Evolutionary conservation across 176 grass and related monocot species (phyloP).

Genomic region (Carex littledalei): DNA sequence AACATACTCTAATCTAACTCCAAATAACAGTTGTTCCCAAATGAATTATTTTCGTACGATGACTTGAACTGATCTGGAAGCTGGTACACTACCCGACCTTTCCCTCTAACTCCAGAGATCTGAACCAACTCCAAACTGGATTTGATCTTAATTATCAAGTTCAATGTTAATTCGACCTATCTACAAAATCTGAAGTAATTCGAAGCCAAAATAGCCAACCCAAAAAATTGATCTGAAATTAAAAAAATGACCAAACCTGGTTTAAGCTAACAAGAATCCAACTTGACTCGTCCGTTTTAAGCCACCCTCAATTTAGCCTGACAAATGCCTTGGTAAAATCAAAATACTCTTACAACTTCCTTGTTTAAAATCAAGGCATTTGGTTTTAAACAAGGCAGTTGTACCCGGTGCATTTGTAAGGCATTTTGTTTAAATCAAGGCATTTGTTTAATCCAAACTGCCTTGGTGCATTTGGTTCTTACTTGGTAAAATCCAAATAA

Average conservation of each 20-base stretch:
- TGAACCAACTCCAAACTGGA: background rate
- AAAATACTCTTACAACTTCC: too few species aligned
- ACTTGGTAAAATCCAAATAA: too few species aligned
- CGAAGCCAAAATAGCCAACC: background rate
- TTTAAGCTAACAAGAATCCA: background rate
- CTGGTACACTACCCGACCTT: background rate
- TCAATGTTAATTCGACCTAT: background rate
- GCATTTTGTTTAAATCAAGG: too few species aligned
- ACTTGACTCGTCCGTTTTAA: background rate
- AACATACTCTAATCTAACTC: background rate
- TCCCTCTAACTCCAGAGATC: background rate
- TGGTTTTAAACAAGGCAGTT: too few species aligned
- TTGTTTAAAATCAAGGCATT: too few species aligned
- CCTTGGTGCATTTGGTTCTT: too few species aligned
- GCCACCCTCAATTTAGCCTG: background rate
- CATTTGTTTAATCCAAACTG: too few species aligned
- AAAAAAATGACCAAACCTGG: background rate
- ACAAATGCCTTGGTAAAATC: background rate
- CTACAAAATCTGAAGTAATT: background rate
- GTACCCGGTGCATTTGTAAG: too few species aligned
- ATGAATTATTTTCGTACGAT: background rate
- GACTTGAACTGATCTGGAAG: background rate
- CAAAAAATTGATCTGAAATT: background rate
- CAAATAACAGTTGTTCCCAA: too few species aligned
- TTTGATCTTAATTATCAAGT: background rate